A percentile compares a stretch with the other conserved stretches of the same genome.
Conservation (phyloP, 1,284 basidiomycete species). For the Sanghuangporus baumii region DNA sequence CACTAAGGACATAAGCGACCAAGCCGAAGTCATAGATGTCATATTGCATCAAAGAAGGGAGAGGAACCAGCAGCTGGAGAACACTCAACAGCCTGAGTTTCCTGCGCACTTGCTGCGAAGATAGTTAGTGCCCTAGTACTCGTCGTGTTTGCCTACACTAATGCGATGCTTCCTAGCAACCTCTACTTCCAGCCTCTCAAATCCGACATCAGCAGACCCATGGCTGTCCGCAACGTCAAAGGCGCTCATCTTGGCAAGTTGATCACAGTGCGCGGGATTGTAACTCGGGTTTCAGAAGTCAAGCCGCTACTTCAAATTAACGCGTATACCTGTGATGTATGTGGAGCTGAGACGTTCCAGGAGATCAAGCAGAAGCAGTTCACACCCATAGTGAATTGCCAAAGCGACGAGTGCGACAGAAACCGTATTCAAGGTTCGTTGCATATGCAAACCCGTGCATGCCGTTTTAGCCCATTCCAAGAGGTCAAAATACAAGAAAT, state of each 20-base stretch:
- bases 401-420: conserved; percentile 79
- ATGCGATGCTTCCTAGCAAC: conserved; percentile 50
- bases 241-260: conserved; percentile 84
- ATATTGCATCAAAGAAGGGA: conserved; percentile 91
- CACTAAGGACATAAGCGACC: conserved; percentile 81
- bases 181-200: conserved; percentile 88
- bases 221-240: conserved; percentile 90
- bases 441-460: conserved; percentile 97
- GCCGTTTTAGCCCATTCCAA: conserved; percentile 97
- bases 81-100: conserved; percentile 62
- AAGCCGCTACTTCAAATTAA: conserved; percentile 97
- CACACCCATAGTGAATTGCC: conserved; percentile 84
- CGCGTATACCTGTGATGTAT: conserved; percentile 98
- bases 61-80: conserved; percentile 75
- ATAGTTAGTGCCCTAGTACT: conserved; percentile 66
- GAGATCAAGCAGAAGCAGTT: conserved; percentile 94
- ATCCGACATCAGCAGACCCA: conserved; percentile 47
- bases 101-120: conserved; percentile 88
- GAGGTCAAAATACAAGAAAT: conserved; percentile 99
- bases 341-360: conserved; percentile 98
- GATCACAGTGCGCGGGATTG: conserved; percentile 95
- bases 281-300: conserved; percentile 97
- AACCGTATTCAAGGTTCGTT: conserved; percentile 89
- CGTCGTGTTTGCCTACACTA: background rate
- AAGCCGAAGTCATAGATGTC: conserved; percentile 92